phyloP scores from a whole-genome alignment of 2,329 filamentous ascomycete species.

The Sclerotinia nivalis region DNA sequence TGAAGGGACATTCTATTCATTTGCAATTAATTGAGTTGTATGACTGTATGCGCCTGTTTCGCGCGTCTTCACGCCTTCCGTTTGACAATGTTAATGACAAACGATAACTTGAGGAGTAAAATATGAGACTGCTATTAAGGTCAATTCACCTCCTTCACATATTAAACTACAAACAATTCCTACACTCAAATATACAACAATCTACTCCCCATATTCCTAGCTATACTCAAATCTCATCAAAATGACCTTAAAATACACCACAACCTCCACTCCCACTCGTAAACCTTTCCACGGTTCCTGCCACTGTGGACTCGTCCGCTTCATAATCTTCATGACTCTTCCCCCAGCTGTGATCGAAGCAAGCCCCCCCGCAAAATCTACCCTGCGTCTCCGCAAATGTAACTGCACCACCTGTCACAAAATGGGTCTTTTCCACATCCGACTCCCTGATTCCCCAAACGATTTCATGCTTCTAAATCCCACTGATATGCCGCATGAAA shows the following conservation, averaged over 20 bases:
- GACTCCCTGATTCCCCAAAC: constrained; percentile 42
- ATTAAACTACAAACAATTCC: background rate
- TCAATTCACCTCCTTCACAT: background rate
- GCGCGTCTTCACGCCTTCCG: background rate
- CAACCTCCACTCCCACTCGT: constrained; percentile 24
- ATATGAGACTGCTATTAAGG: background rate
- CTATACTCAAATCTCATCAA: background rate
- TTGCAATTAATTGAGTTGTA: background rate
- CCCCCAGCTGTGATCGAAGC: constrained; percentile 40
- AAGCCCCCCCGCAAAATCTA: constrained; percentile 8
- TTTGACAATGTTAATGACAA: constrained; percentile 4
- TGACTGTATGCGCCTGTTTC: background rate
- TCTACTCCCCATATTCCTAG: background rate
- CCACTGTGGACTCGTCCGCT: constrained; percentile 49
- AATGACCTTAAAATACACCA: constrained; percentile 6
- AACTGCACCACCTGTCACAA: constrained; percentile 54
- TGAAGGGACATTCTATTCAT: background rate
- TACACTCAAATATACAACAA: background rate
- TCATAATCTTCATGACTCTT: constrained; percentile 48
- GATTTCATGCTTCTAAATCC: constrained; percentile 52
- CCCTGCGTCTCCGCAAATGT: constrained; percentile 43
- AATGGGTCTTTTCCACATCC: constrained; percentile 49
- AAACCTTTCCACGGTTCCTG: constrained; percentile 47
- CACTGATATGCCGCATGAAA: background rate
- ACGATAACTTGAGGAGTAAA: background rate